Base-by-base conservation (phyloP, 768 basidiomycete genomes). In the Lactifluus echinatus region DNA sequence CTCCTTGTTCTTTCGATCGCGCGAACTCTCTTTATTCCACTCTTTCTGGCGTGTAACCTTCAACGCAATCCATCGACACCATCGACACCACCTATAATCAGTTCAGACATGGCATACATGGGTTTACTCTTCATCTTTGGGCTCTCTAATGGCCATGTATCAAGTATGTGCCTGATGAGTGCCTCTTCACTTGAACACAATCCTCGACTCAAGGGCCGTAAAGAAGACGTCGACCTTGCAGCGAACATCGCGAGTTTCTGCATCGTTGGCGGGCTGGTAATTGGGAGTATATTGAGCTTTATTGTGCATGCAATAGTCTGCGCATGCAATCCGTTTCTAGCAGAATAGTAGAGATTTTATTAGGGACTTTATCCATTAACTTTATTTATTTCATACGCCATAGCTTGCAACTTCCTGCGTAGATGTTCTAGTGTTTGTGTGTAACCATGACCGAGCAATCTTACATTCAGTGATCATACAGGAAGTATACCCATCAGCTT, bases 31-130 rank as follows among this genome's bases (percentile, higher is more conserved):
- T 94, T 95, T 72, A 80, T 96, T 47, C 91, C 91, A 29, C 65
- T 93, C 40, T 86, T 95, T 70, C 76, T 95, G n/a, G 75, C 86
- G 71, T 95, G 93, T 76, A 96, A 96, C 66, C 71, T 94, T 40
- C 81, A 84, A 61, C 79, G 76, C 43, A 63, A 66, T 37, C 44
- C 73, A 75, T 29, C 63, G 66, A 19, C 61, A 14, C 39, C 65
- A 10, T 63, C 65, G 7, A 42, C 57, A 4, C 34, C 64, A 11
- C 62, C 71, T 2, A 55, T 85, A 59, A 84, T 94, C 73, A 83
- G 73, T 70, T 93, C 90, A 2, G 92, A 95, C 66, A 48, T 80
- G 36, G 47, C 84, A 11, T 95, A 83, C 73, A 83, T 94, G 80
- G 31, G 80, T 24, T 79, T 93, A 52, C 71, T 95, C 11, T 72